Percentiles rank a stretch among this genome's conserved stretches.
phyloP scores from a whole-genome alignment of 768 basidiomycete species.

The Lactifluus volemus region DNA sequence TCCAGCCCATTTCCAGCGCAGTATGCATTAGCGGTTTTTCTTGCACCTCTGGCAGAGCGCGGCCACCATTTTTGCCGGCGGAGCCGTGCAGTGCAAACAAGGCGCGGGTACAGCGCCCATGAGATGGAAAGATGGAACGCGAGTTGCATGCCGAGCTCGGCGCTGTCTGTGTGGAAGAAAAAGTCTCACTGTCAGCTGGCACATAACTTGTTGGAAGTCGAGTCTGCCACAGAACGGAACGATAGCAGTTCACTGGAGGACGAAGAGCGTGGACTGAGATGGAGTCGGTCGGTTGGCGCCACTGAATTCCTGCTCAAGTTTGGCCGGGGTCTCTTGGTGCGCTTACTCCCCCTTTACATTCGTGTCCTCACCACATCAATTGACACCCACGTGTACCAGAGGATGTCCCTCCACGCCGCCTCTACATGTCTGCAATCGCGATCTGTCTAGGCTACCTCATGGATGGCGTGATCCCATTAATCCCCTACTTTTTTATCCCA shows the following conservation, averaged over 20 bases:
- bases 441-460: constrained; percentile 93
- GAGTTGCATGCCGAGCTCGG: constrained; percentile 85
- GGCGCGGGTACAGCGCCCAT: constrained; percentile 78
- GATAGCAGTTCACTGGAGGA: constrained; percentile 23
- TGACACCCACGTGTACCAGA: constrained; percentile 35
- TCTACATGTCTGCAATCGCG: constrained; percentile 88
- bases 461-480: constrained; percentile 86
- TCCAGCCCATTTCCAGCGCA: constrained; percentile 93
- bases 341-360: constrained; percentile 22
- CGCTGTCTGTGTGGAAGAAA: constrained; percentile 83
- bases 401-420: constrained; percentile 72
- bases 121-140: constrained; percentile 92
- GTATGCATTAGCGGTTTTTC: constrained; percentile 96
- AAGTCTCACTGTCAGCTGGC: constrained; percentile 73
- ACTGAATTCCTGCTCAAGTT: no score
- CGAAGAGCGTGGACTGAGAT: constrained; percentile 53
- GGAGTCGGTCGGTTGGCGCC: constrained; percentile 75
- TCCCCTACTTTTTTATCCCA: constrained; percentile 87
- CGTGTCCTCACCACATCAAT: background rate
- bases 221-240: constrained; percentile 28
- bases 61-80: constrained; percentile 84
- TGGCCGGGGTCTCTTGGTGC: constrained; percentile 83
- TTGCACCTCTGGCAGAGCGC: constrained; percentile 93
- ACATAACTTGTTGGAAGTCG: constrained; percentile 58
- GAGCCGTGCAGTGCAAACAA: constrained; percentile 56